A percentile compares a stretch with the other conserved stretches of the same genome.
Evolutionary conservation across 768 basidiomycete species (phyloP).

Genomic region (Termitomyces sp.): DNA sequence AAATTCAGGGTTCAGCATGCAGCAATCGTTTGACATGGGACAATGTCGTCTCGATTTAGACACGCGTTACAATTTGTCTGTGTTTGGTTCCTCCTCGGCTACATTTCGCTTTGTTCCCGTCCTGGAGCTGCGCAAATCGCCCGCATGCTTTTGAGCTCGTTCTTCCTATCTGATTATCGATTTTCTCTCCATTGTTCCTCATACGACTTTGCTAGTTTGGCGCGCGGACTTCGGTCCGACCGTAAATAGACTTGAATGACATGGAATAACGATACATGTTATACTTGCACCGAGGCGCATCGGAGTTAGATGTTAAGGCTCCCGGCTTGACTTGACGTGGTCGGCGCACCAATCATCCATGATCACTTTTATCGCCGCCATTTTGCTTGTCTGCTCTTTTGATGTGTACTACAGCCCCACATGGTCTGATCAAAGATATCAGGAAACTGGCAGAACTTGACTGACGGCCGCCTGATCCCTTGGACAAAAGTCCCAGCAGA

Average conservation of each 20-base stretch:
- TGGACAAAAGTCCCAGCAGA: not conserved
- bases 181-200: constrained; percentile 11
- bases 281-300: not conserved
- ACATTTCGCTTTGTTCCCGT: constrained; percentile 11
- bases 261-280: not conserved
- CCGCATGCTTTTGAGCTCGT: not conserved
- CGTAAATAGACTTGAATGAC: not conserved
- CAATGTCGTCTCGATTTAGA: constrained; percentile 17
- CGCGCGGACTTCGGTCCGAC: not conserved
- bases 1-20: constrained; percentile 7
- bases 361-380: too few species aligned
- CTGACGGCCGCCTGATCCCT: not conserved
- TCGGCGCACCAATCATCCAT: too few species aligned
- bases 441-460: not conserved
- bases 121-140: not conserved
- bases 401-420: not conserved
- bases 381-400: too few species aligned
- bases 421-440: not conserved
- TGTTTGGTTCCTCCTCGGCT: constrained; percentile 2
- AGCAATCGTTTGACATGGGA: constrained; percentile 12
- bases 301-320: too few species aligned
- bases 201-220: not conserved
- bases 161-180: constrained; percentile 7
- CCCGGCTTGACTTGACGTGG: too few species aligned
- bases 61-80: constrained; percentile 8